These are phyloP conservation scores for Corchorus capsularis DNA, from an alignment of 345 rosid species.

Conservation along the genomic window DNA sequence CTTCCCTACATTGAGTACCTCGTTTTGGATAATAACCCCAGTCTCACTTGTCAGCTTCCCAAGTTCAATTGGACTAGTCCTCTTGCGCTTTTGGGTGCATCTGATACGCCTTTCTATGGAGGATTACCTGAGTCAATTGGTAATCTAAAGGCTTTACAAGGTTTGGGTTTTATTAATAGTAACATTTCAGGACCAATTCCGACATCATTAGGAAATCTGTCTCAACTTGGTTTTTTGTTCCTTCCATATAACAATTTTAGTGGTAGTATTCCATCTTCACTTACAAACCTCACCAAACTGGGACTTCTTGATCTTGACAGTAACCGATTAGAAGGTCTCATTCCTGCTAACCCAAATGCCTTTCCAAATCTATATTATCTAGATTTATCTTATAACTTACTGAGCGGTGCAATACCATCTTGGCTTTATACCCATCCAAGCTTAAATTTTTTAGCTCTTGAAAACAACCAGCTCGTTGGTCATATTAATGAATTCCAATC, in stretches of 20 bases:
- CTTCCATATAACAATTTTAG: not conserved
- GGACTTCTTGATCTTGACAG: rapidly evolving
- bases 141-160: not conserved
- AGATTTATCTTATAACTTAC: not conserved
- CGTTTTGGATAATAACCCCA: not conserved
- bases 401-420: not conserved
- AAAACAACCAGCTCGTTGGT: not conserved
- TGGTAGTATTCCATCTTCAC: slow-evolving; percentile 5
- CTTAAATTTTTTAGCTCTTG: not conserved
- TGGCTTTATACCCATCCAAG: not conserved
- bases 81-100: not conserved
- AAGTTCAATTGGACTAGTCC: not conserved
- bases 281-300: not conserved
- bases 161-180: not conserved
- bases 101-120: not conserved
- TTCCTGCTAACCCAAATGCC: slow-evolving; percentile 1
- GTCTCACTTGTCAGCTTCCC: not conserved
- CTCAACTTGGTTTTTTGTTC: not conserved
- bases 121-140: slow-evolving; percentile 3
- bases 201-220: not conserved
- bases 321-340: not conserved
- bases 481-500: not conserved
- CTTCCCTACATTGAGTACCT: too few relatives aligned
- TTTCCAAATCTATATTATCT: not conserved
- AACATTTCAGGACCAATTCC: not conserved